Evolutionary conservation across 208 protist species (phyloP).

Genomic region (Crithidia expoeki): DNA sequence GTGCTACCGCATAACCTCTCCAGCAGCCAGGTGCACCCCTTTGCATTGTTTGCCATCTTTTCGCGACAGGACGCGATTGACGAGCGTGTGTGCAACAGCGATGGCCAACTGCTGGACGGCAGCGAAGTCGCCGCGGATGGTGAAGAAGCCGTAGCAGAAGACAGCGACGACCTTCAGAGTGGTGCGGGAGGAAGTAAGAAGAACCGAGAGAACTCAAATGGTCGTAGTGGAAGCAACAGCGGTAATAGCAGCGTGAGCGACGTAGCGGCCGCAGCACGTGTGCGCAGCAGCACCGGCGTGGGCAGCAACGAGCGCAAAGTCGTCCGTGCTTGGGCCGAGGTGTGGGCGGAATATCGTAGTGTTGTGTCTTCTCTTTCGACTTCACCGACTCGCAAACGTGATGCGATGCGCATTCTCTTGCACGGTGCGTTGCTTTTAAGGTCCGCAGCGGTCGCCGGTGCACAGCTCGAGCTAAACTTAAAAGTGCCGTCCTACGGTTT

Average conservation of each 20-base stretch:
- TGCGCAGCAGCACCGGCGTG: constrained; percentile 29
- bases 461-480: constrained; percentile 73
- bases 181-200: background rate
- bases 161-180: background rate
- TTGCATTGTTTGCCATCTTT: constrained; percentile 83
- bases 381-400: constrained; percentile 68
- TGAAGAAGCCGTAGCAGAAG: background rate
- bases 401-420: constrained; percentile 79
- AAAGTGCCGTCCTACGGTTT: constrained; percentile 84
- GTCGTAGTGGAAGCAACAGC: constrained; percentile 1
- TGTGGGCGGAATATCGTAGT: constrained; percentile 83
- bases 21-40: constrained; percentile 78
- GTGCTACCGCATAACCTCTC: constrained; percentile 74
- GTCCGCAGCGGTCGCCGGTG: constrained; percentile 69
- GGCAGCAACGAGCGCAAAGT: constrained; percentile 53
- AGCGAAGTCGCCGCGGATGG: constrained; percentile 15
- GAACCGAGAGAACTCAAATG: background rate
- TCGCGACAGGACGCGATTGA: constrained; percentile 73
- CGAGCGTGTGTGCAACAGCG: constrained; percentile 27
- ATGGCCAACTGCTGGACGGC: constrained; percentile 31
- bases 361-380: constrained; percentile 66
- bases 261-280: constrained; percentile 15
- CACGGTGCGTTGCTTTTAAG: constrained; percentile 81
- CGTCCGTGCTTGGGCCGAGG: constrained; percentile 84
- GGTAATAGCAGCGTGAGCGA: constrained; percentile 2